These are phyloP conservation scores for Amylocarpus encephaloides DNA, from an alignment of 2,329 filamentous ascomycete genomes.

Conservation along the genomic window DNA sequence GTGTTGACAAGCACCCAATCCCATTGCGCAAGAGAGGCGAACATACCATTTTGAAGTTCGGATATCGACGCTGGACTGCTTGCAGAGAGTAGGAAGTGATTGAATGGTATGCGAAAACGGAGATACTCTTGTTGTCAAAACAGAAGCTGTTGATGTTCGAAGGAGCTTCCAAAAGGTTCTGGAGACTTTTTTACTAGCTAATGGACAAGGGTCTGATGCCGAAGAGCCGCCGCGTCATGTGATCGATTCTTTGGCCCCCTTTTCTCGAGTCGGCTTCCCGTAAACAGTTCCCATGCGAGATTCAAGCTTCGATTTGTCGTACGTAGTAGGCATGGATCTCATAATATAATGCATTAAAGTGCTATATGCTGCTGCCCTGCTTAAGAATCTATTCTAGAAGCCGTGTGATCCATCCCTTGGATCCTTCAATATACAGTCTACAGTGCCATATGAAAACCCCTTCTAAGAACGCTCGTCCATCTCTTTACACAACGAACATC, in stretches of 20 bases:
- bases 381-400: slow-evolving; percentile 2
- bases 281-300: no score
- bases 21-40: background rate
- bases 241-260: background rate
- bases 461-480: slow-evolving; percentile 7
- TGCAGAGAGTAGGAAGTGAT: background rate
- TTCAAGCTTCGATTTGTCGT: no score
- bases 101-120: slow-evolving; percentile 5
- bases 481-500: background rate
- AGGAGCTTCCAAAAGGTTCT: slow-evolving; percentile 23
- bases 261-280: background rate
- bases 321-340: no score
- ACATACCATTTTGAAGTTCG: slow-evolving; percentile 22
- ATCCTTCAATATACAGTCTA: slow-evolving; percentile 24
- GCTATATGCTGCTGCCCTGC: background rate
- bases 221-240: slow-evolving; percentile 7
- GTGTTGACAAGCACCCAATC: background rate
- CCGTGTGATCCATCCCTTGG: background rate
- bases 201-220: slow-evolving; percentile 9
- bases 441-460: slow-evolving; percentile 8
- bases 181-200: slow-evolving; percentile 13
- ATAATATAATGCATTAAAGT: no score
- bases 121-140: slow-evolving; percentile 4
- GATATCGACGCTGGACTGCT: background rate
- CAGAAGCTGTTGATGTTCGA: slow-evolving; percentile 5